Base-by-base conservation (phyloP, 2,329 filamentous ascomycete genomes). In the Fusarium palustre region DNA sequence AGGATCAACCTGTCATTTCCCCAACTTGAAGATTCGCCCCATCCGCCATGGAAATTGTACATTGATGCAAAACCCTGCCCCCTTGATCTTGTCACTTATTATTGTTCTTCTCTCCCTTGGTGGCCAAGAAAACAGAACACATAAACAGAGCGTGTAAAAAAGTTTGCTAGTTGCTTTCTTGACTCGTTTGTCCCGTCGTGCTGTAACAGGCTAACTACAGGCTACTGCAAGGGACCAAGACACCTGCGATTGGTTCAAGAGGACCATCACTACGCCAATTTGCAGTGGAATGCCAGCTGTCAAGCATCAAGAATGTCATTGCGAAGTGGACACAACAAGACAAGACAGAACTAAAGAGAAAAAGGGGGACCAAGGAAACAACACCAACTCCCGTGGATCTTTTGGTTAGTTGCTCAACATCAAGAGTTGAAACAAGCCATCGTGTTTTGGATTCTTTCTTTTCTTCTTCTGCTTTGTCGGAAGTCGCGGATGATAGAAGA, bases 161-260 rank as follows among this genome's bases (percentile, higher is more conserved):
- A 22, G 33, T 55, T 55, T 55, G 31, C 22, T 47, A 28, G 34
- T 34, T 42, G n/a, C 45, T 18, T 65, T 48, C 54, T 65, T 65
- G 62, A 65, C 62, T 65, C 60, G 54, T 48, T 48, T 53, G 41
- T 43, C 64, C 28, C 31, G n/a, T 39, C 20, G 39, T 41, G 43
- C 53, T 64, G 46, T 65, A 42, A 65, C 62, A 59, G 54, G 43
- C 58, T 60, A 43, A 59, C 36, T 43, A 22, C 28, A 60, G 36
- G 6, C 62, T 66, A 66, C 62, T 65, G 62, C 62, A 65, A 65
- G 62, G 61, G 61, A 39, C 47, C 16, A 11, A 38, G 47, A 54
- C 31, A 59, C 22, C 13, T 45, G 2, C 45, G 5, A 65, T 60
- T 65, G 62, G 62, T 48, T n/a, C 7, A 54, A 18, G 36, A 34